Percentiles rank a stretch among this genome's conserved stretches.
Conservation (phyloP, 2,329 filamentous ascomycete genomes). For the Fusarium sp. region DNA sequence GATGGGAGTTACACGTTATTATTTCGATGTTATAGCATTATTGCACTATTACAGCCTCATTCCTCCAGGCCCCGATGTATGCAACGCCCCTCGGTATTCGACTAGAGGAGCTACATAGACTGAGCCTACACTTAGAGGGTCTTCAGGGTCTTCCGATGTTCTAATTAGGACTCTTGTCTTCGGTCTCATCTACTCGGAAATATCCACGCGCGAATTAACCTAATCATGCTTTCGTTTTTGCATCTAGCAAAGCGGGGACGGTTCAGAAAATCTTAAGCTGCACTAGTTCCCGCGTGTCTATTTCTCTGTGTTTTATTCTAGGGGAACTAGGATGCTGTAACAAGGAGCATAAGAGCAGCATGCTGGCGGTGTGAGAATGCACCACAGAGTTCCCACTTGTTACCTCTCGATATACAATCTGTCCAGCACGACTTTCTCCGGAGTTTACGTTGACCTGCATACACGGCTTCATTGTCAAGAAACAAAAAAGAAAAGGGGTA, state of each 20-base stretch:
- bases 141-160: constrained; percentile 36
- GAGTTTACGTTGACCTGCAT: constrained; percentile 13
- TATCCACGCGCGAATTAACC: neutral
- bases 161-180: constrained; percentile 22
- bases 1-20: constrained; percentile 16
- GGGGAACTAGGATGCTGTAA: neutral
- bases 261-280: constrained; percentile 1
- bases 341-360: neutral
- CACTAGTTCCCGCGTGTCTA: neutral
- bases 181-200: constrained; percentile 10
- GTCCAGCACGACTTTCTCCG: neutral
- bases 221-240: neutral
- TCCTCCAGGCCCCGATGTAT: constrained; percentile 28
- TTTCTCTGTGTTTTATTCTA: constrained; percentile 9
- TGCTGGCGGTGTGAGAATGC: neutral
- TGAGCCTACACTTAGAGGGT: constrained; percentile 44
- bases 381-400: neutral
- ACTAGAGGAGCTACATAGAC: constrained; percentile 37
- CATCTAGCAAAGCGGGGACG: neutral
- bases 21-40: constrained; percentile 29
- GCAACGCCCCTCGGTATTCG: constrained; percentile 34
- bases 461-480: constrained; percentile 16
- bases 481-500: constrained; percentile 13
- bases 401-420: neutral
- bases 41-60: constrained; percentile 35